Evolutionary conservation across 2,329 filamentous ascomycete genomes (phyloP).

Genomic region (Helminthosporium solani): DNA sequence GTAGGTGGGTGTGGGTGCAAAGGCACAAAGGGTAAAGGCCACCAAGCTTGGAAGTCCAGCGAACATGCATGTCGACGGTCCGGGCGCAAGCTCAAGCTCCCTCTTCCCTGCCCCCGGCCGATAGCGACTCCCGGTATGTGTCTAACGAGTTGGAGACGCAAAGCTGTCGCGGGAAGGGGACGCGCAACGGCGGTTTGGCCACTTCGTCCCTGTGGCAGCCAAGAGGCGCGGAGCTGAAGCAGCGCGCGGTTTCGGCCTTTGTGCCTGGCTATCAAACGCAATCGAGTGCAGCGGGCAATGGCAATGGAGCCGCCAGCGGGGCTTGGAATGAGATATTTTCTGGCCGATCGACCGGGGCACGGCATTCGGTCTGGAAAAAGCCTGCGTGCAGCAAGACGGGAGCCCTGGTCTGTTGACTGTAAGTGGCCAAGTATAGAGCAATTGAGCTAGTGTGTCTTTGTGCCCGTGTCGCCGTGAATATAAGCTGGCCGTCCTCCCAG

Average conservation of each 20-base stretch:
- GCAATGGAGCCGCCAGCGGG: neutral
- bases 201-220: conserved; percentile 6
- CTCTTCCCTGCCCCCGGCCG: no score
- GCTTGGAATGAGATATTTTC: conserved; percentile 4
- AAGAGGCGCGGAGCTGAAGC: conserved; percentile 5
- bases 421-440: conserved; percentile 5
- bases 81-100: conserved; percentile 6
- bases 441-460: conserved; percentile 8
- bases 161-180: neutral
- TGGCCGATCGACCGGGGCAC: conserved; percentile 14
- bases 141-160: neutral
- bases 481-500: conserved; percentile 13
- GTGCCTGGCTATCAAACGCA: neutral
- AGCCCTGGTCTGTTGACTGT: conserved; percentile 11
- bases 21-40: no score
- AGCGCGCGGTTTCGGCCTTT: neutral
- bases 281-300: neutral
- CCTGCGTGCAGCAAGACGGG: no score
- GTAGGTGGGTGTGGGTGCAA: no score
- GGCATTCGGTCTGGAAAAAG: conserved; percentile 9
- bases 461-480: conserved; percentile 12
- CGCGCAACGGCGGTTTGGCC: conserved; percentile 13
- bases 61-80: no score
- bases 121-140: no score
- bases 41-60: no score